A percentile compares a stretch with the other conserved stretches of the same genome.
These are phyloP conservation scores for Aquilaria sinensis DNA, from an alignment of 345 rosid genomes.

Conservation along the genomic window DNA sequence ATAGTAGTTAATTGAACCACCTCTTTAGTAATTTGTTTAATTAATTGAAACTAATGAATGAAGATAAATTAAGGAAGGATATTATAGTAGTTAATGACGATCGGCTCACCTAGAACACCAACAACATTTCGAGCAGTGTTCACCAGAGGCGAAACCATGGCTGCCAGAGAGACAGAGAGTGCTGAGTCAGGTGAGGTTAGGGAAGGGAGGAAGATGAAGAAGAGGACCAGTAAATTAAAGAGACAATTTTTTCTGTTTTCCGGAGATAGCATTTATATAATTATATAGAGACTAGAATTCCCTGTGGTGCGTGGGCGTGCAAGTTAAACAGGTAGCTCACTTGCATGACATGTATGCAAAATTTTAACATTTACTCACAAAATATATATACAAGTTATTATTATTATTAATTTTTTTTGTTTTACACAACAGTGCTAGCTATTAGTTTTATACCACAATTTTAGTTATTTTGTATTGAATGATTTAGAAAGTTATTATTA, in stretches of 20 bases:
- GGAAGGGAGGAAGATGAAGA: conserved; percentile 1
- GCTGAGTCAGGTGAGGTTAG: not conserved
- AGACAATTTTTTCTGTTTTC: not conserved
- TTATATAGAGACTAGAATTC: not conserved
- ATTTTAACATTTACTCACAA: too few relatives aligned
- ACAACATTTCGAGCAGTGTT: conserved; percentile 40
- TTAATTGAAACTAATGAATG: too few relatives aligned
- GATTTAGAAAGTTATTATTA: too few relatives aligned
- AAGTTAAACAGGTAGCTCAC: conserved; percentile 18
- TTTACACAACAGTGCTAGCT: too few relatives aligned
- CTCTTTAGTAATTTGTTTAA: not conserved
- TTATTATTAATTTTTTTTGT: too few relatives aligned
- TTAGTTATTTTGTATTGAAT: too few relatives aligned
- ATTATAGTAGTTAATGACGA: not conserved
- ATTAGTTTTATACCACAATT: too few relatives aligned
- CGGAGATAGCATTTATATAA: conserved; percentile 1
- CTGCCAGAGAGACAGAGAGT: conserved; percentile 7
- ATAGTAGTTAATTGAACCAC: not conserved
- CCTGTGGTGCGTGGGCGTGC: conserved; percentile 2
- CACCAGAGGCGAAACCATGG: conserved; percentile 44
- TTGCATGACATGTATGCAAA: conserved; percentile 19
- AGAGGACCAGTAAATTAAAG: conserved; percentile 1
- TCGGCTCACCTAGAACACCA: conserved; percentile 52
- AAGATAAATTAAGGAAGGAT: not conserved
- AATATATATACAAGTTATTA: too few relatives aligned